A percentile compares a stretch with the other conserved stretches of the same genome.
These are phyloP conservation scores for Cryptococcus sp. DNA, from an alignment of 1,284 basidiomycete genomes.

Conservation along the genomic window DNA sequence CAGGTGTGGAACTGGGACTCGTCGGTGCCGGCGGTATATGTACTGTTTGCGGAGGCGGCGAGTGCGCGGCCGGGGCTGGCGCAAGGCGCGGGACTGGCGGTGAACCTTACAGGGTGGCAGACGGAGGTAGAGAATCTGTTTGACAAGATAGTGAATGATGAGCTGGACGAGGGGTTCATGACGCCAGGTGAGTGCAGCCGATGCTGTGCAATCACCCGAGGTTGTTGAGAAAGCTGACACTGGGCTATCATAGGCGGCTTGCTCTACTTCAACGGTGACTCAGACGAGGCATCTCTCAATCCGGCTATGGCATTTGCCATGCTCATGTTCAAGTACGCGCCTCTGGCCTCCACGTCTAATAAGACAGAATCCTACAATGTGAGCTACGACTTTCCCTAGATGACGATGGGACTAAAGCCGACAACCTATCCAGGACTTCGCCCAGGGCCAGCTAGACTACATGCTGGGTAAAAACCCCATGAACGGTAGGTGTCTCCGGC, in stretches of 20 bases:
- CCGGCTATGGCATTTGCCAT: conserved; percentile 82
- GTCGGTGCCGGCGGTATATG: conserved; percentile 68
- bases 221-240: background rate
- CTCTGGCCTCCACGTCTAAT: conserved; percentile 61
- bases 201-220: too few relatives aligned
- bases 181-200: conserved; percentile 55
- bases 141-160: conserved; percentile 62
- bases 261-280: conserved; percentile 74
- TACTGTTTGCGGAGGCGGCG: conserved; percentile 60
- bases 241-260: conserved; percentile 62
- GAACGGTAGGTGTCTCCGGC: conserved; percentile 10
- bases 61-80: conserved; percentile 57
- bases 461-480: conserved; percentile 58
- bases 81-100: conserved; percentile 54
- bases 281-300: conserved; percentile 72
- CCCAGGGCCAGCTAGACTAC: conserved; percentile 74
- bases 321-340: conserved; percentile 71
- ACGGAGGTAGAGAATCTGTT: conserved; percentile 70
- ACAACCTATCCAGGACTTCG: conserved; percentile 58
- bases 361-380: conserved; percentile 65
- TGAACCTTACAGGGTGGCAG: conserved; percentile 65
- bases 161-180: conserved; percentile 56
- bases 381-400: conserved; percentile 1
- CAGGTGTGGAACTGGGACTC: conserved; percentile 86
- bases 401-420: conserved; percentile 8